phyloP scores from a whole-genome alignment of 2,329 filamentous ascomycete genomes.

The Elsinoe ampelina region DNA sequence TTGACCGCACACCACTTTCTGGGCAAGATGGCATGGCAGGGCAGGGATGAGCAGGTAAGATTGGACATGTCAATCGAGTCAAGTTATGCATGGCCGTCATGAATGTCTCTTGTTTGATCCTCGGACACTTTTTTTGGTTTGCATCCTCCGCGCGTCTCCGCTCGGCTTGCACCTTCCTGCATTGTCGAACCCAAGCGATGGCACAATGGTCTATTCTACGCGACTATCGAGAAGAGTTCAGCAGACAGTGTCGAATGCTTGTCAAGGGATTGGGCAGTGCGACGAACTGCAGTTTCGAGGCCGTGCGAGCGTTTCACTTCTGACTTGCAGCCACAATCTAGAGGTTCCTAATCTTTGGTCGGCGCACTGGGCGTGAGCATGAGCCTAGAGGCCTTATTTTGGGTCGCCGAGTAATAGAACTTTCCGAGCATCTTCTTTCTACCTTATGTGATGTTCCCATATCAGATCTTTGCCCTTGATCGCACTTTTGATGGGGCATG shows the following conservation, averaged over 20 bases:
- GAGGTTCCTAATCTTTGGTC: background rate
- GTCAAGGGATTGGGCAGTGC: background rate
- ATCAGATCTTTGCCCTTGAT: background rate
- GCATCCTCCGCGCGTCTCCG: background rate
- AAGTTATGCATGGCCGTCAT: background rate
- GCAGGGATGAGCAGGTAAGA: background rate
- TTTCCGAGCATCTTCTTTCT: background rate
- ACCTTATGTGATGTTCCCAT: background rate
- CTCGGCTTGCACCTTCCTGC: background rate
- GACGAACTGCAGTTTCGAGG: slow-evolving; percentile 8
- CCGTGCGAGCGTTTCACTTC: slow-evolving; percentile 11
- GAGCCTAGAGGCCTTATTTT: slow-evolving; percentile 1
- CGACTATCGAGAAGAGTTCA: background rate
- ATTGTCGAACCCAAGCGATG: background rate
- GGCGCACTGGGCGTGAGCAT: background rate
- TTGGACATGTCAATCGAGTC: background rate
- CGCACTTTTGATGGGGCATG: no score
- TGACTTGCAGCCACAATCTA: slow-evolving; percentile 6
- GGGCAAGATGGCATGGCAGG: background rate
- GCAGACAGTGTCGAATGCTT: background rate
- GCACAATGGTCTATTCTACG: background rate
- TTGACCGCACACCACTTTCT: no score
- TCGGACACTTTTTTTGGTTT: background rate
- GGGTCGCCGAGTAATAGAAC: background rate
- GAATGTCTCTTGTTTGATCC: background rate